phyloP scores from a whole-genome alignment of 345 rosid species.

The Psidium guajava region DNA sequence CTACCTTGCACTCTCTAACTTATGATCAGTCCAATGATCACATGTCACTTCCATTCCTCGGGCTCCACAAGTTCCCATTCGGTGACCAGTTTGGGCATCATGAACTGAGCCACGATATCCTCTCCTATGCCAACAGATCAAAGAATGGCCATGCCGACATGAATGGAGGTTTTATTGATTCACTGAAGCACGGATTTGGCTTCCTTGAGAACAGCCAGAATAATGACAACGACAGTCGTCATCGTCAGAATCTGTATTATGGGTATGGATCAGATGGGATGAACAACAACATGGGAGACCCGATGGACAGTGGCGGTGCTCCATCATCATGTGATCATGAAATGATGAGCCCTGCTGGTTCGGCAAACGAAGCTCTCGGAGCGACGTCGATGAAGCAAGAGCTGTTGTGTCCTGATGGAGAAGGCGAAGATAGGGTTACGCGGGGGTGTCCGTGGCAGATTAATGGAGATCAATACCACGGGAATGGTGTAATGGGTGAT shows the following conservation, averaged over 20 bases:
- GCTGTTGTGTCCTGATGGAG: conserved; percentile 15
- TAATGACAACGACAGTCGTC: neutral
- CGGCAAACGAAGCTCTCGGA: neutral
- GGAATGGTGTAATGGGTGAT: neutral
- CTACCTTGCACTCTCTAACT: neutral
- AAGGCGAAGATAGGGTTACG: conserved; percentile 26
- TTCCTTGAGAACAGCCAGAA: neutral
- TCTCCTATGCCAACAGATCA: neutral
- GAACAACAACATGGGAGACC: conserved; percentile 6
- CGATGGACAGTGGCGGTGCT: conserved; percentile 13
- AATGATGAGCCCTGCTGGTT: conserved; percentile 4
- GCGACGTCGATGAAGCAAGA: conserved; percentile 60
- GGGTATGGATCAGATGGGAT: conserved; percentile 32
- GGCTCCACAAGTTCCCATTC: neutral
- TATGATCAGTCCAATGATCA: neutral
- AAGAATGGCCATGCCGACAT: neutral
- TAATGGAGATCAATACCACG: conserved; percentile 24
- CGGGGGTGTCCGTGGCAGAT: conserved; percentile 76
- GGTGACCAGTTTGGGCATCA: neutral
- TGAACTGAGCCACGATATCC: neutral
- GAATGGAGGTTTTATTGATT: neutral
- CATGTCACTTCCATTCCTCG: neutral
- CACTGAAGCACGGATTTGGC: neutral
- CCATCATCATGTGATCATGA: conserved; percentile 16
- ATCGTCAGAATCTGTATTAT: conserved; percentile 27